Evolutionary conservation across 371 early-diverging fungal genomes (phyloP), one percentile per base, ranked within the genome.

Genomic region (Mortierella sp.): DNA sequence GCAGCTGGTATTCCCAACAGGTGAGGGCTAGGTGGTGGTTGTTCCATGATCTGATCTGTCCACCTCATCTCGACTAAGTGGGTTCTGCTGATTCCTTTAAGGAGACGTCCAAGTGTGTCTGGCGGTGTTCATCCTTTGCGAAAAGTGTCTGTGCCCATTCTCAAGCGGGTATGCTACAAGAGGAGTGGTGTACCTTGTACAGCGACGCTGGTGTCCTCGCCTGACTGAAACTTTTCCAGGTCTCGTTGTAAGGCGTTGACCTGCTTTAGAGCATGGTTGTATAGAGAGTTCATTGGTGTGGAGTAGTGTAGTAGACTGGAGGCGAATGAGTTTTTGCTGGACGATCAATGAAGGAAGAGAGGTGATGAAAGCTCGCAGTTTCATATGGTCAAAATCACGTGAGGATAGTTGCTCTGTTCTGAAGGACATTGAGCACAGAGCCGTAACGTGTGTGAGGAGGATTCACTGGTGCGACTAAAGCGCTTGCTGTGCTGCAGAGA

Each of bases 191-290:
- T 84, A 87, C 88, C 88, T 81, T 88, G 88, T 38, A 88, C 79
- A 18, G 87, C 88, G 18, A 81, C 85, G 23, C 86, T 86, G 48
- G 83, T 74, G 69, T 88, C 88, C 65, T 86, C 82, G 6, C 87
- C 87, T 14, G 84, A 80, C 46, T 83, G 83, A 58, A 88, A 88
- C 60, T 82, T 86, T 41, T 84, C 82, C 14, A 88, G 71, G 63
- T 88, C 86, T 57, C 80, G 82, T 53, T 86, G 82, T 58, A 88
- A 64, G 16, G 86, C 82, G 45, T 85, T 83, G 31, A 80, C 82
- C 71, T 88, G 88, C 66, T 87, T 88, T 58, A 88, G 68, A 14
- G 87, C 87, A 70, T 84, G 83, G 71, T 88, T 88, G 64, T 86
- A 88, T 34, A 86, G 59, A 0, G 88, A 88, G 47, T 88, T 88